A percentile compares a stretch with the other conserved stretches of the same genome.
Conservation (phyloP, 2,329 filamentous ascomycete genomes). For the Hypoxylon sp. region DNA sequence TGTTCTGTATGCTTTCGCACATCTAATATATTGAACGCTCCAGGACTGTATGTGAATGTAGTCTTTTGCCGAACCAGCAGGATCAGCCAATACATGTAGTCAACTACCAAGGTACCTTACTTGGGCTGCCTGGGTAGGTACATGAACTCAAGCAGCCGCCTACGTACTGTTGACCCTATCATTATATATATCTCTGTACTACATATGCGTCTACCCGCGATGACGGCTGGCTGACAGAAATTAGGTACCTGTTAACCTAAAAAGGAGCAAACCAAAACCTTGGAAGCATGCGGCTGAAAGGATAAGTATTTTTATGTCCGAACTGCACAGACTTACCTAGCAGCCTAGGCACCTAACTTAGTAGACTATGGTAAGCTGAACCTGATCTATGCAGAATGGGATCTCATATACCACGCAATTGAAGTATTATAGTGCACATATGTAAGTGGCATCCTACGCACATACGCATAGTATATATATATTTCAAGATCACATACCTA, state of each 20-base stretch:
- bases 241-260: no score
- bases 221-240: not conserved
- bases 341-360: no score
- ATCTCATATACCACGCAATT: no score
- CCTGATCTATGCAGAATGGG: no score
- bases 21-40: not conserved
- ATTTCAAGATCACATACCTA: not conserved
- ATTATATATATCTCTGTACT: not conserved
- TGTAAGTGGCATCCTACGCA: no score
- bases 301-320: not conserved
- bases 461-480: no score
- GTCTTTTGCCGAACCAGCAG: no score
- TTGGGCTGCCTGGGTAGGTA: not conserved
- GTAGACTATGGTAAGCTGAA: no score
- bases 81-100: no score
- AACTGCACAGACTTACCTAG: no score
- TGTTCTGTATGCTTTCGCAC: not conserved
- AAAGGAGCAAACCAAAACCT: not conserved
- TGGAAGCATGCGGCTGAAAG: not conserved
- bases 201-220: not conserved
- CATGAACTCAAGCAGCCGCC: not conserved
- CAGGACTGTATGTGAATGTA: no score
- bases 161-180: not conserved
- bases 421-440: not conserved
- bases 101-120: not conserved